Base-by-base conservation (phyloP, 164 flowering plant species). In the Tinospora cordifolia region DNA sequence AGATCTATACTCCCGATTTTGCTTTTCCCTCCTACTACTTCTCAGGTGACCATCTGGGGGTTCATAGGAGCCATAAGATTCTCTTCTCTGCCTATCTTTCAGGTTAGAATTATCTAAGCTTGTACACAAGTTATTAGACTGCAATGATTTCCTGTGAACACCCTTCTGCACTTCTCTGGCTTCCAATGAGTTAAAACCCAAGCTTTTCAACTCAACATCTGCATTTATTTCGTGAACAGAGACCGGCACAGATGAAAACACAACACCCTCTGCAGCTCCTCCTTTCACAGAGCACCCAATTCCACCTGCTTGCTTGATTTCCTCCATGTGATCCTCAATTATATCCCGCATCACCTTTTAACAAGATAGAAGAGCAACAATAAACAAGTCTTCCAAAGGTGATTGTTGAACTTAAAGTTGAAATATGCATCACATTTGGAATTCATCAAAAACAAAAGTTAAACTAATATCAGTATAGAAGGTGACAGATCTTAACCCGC, bases 281-380 rank as follows among this genome's bases (percentile, higher is more conserved):
- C 80, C 89, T 69, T 86, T 85, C 38, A 72, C 79, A 47, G 79
- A 78, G 78, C 86, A 81, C 26, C 93, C 90, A 73, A 88, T 86
- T 9, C 90, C 92, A 69, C 89, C 91, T 65, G 93, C 89, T 64
- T 78, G 78, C 78, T 79, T 86, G 68, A 92, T 88, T 81, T 87
- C 91, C 73, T 90, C 97, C 91, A 88, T 94, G 78, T 87, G 88
- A 47, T 87, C 93, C 66, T 88, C 91, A 59, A 94, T 94, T 74
- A 94, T 89, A 72, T 88, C 88, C 70, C 91, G 84, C 79, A 81
- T 81, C 57, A 93, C 96, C 98, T 93, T 69, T 17, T 78, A 70
- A 49, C 40, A 78, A 22, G 60, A 44, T 67, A 65, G 25, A 58
- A 24, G 58, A 60, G 30, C 38, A 41, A 60, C 63, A 25, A 62